Conservation (phyloP, 78 protist genomes). For the slime mould (Dictyostelium discoideum) region dicty_2.7 NC_007088.5:7423501-7424000, state of each 20-base stretch:
- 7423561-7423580: neutral
- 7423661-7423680: conserved; percentile 33
- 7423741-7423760: neutral
- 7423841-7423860: conserved; percentile 20
- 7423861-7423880: conserved; percentile 16
- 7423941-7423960: conserved; percentile 72
- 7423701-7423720: conserved; percentile 55
- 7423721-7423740: conserved; percentile 13
- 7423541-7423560: neutral
- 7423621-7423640: conserved; percentile 25
- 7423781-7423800: no score
- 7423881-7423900: conserved; percentile 70
- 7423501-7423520: conserved; percentile 35
- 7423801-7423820: no score
- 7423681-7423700: neutral
- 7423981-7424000: conserved; percentile 22
- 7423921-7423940: conserved; percentile 88
- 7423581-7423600: neutral
- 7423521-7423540: conserved; percentile 51
- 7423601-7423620: conserved; percentile 1
- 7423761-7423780: conserved; percentile 5
- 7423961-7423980: conserved; percentile 44
- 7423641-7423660: conserved; percentile 16
- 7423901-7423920: conserved; percentile 85
- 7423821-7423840: no score